Evolutionary conservation across 768 basidiomycete species (phyloP).

Genomic region (Lentinula lateritia): DNA sequence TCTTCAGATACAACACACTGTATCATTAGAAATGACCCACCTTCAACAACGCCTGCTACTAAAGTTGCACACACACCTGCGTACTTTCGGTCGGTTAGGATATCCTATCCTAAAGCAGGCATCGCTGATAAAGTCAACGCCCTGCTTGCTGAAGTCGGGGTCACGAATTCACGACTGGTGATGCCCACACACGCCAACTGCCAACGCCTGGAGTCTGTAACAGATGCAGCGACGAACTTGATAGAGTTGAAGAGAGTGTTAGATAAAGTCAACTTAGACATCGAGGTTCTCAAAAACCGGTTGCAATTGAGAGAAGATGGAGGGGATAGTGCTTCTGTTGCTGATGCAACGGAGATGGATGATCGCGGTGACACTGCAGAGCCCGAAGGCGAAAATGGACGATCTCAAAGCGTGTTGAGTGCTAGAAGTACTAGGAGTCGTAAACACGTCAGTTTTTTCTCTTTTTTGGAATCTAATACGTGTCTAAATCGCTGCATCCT

Average conservation of each 20-base stretch:
- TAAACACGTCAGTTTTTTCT: constrained; percentile 45
- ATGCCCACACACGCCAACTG: constrained; percentile 92
- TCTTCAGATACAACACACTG: constrained; percentile 61
- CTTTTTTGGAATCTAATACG: background rate
- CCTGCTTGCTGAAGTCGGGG: constrained; percentile 69
- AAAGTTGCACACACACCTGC: constrained; percentile 78
- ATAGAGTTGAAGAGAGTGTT: constrained; percentile 87
- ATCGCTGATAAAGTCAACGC: constrained; percentile 73
- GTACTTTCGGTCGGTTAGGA: constrained; percentile 80
- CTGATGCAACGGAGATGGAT: constrained; percentile 44
- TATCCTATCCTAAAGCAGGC: constrained; percentile 73
- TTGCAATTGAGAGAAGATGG: constrained; percentile 47
- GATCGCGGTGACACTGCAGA: constrained; percentile 34
- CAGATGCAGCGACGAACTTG: constrained; percentile 66
- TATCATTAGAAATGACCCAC: constrained; percentile 63
- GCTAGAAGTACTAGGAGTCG: constrained; percentile 48
- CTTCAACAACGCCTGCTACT: constrained; percentile 48
- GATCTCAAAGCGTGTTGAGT: constrained; percentile 65
- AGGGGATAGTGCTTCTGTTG: constrained; percentile 23
- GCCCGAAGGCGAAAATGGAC: constrained; percentile 38
- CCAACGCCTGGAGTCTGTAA: constrained; percentile 62
- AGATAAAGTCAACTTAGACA: constrained; percentile 85
- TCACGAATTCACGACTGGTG: constrained; percentile 70
- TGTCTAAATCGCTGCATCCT: background rate
- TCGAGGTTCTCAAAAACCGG: constrained; percentile 61